Conservation (phyloP, 257 asterid genomes). For the Capsicum chinense region DNA sequence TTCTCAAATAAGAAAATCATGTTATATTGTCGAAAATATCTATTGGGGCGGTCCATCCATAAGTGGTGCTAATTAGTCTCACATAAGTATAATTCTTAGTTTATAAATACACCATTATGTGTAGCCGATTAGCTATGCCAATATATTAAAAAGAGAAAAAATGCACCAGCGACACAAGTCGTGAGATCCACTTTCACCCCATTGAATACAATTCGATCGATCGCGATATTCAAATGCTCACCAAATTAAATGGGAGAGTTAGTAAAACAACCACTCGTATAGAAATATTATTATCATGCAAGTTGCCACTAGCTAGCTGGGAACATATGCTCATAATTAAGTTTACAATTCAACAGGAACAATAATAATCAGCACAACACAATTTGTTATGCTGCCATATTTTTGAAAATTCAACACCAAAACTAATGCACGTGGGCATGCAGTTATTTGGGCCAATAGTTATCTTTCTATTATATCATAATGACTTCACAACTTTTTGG, state of each 20-base stretch:
- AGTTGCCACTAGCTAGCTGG: neutral
- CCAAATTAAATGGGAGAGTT: neutral
- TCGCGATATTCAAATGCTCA: neutral
- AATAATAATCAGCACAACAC: neutral
- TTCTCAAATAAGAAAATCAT: too few species aligned
- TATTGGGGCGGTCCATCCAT: too few species aligned
- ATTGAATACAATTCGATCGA: too few species aligned
- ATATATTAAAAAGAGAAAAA: too few species aligned
- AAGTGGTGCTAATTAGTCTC: too few species aligned
- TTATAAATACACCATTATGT: too few species aligned
- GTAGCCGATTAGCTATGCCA: too few species aligned
- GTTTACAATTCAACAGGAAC: neutral
- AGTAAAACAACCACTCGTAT: neutral
- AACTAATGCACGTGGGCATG: neutral
- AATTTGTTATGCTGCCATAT: neutral
- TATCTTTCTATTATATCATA: neutral
- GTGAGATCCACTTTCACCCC: too few species aligned
- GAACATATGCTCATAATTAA: neutral
- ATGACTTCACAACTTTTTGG: slow-evolving; percentile 18
- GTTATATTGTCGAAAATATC: too few species aligned
- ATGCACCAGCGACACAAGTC: too few species aligned
- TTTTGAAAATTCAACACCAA: neutral
- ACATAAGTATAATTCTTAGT: too few species aligned
- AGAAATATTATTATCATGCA: neutral
- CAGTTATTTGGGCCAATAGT: slow-evolving; percentile 6